These are phyloP conservation scores for Claviceps digitariae DNA, from an alignment of 2,329 filamentous ascomycete genomes.

Conservation along the genomic window DNA sequence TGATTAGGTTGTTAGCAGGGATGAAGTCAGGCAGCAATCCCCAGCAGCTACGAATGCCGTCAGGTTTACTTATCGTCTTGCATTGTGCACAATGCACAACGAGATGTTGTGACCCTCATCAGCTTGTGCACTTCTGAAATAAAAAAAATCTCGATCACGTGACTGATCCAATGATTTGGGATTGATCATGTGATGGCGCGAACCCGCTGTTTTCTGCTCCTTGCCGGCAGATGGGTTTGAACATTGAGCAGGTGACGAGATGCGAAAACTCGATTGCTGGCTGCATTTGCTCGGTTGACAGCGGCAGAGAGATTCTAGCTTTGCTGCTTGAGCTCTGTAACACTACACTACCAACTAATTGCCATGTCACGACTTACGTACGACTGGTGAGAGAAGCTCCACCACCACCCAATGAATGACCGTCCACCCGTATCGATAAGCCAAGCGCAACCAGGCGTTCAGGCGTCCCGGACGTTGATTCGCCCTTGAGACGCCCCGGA, in stretches of 20 bases:
- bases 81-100: not conserved
- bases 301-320: too few species aligned
- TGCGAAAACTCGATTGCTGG: too few species aligned
- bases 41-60: not conserved
- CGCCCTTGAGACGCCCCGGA: slow-evolving; percentile 8
- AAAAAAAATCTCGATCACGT: not conserved
- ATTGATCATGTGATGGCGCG: not conserved
- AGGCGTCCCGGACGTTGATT: slow-evolving; percentile 9
- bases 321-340: too few species aligned
- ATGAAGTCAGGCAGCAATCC: not conserved
- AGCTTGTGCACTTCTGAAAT: not conserved
- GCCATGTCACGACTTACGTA: too few species aligned
- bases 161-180: not conserved
- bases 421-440: slow-evolving; percentile 18
- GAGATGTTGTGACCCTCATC: not conserved
- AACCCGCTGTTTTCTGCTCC: not conserved
- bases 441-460: slow-evolving; percentile 10
- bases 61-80: too few species aligned
- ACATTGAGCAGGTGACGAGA: too few species aligned
- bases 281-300: too few species aligned
- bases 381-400: too few species aligned
- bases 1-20: too few species aligned
- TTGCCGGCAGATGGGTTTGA: too few species aligned
- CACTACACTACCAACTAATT: too few species aligned
- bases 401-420: too few species aligned